Percentiles rank a stretch among this genome's conserved stretches.
Evolutionary conservation across 225 moss, liverwort and hornwort genomes (phyloP).

Genomic region (Marchantia paleacea): DNA sequence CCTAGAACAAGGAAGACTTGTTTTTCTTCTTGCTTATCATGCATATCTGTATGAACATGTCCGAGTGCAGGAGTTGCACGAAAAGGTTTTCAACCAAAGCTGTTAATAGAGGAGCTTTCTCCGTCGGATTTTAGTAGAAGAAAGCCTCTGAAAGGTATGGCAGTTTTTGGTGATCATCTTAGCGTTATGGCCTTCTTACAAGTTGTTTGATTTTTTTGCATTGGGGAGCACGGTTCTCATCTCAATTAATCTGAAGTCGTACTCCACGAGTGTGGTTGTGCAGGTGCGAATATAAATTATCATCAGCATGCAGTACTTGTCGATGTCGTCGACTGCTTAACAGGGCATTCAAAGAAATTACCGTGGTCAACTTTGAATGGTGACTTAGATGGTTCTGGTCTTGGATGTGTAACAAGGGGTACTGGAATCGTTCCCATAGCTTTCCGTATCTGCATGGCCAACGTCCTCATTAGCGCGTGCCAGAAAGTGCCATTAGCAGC

Average conservation of each 20-base stretch:
- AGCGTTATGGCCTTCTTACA: not conserved
- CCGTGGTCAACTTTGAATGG: constrained; percentile 34
- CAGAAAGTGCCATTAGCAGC: constrained; percentile 72
- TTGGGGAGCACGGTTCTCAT: not conserved
- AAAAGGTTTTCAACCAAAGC: constrained; percentile 13
- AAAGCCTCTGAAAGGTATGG: constrained; percentile 16
- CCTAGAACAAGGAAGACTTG: not conserved
- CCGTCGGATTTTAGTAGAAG: not conserved
- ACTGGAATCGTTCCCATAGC: constrained; percentile 35
- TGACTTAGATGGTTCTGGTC: constrained; percentile 19
- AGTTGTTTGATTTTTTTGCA: not conserved
- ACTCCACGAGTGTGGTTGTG: not conserved
- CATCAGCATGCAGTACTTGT: constrained; percentile 35
- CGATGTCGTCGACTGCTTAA: constrained; percentile 61
- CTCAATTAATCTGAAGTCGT: not conserved
- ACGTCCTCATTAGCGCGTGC: constrained; percentile 81
- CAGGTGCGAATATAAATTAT: constrained; percentile 19
- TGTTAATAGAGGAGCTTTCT: constrained; percentile 38
- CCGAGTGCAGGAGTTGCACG: not conserved
- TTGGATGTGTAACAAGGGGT: not conserved
- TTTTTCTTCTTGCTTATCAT: not conserved
- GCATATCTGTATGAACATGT: not conserved
- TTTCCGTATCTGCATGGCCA: constrained; percentile 92
- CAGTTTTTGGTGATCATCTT: not conserved
- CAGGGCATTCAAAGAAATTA: constrained; percentile 39